A percentile compares a stretch with the other conserved stretches of the same genome.
Conservation (phyloP, 2,329 filamentous ascomycete species). For the Rutstroemia sydowiana region DNA sequence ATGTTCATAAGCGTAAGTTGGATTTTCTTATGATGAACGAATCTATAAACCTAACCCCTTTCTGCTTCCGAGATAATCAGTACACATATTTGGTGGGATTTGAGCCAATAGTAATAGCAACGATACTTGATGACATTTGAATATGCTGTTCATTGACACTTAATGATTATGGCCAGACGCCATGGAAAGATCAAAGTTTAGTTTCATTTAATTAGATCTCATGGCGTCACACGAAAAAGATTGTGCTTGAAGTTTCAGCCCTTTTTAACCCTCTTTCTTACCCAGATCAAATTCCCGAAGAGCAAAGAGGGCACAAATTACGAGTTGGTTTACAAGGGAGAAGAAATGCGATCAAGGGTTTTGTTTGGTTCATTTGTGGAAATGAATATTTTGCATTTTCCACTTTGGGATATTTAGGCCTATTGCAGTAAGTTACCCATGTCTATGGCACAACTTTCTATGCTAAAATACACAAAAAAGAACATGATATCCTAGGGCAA, state of each 20-base stretch:
- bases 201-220: background rate
- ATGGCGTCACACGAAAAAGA: conserved; percentile 8
- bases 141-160: too few species aligned
- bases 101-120: background rate
- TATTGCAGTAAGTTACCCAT: background rate
- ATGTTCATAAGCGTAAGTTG: too few species aligned
- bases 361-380: background rate
- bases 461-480: background rate
- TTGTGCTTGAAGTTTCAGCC: background rate
- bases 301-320: background rate
- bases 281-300: background rate
- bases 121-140: too few species aligned
- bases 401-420: background rate
- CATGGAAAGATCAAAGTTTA: background rate
- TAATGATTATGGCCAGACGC: too few species aligned
- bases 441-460: background rate
- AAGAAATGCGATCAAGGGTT: background rate
- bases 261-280: background rate
- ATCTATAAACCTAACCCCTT: too few species aligned
- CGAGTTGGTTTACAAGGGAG: background rate
- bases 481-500: background rate
- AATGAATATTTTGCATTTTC: background rate
- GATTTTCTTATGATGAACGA: too few species aligned
- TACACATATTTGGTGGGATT: background rate
- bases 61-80: too few species aligned